These are phyloP conservation scores for Codiaeum variegatum DNA, from an alignment of 441 rosid genomes.

Conservation along the genomic window DNA sequence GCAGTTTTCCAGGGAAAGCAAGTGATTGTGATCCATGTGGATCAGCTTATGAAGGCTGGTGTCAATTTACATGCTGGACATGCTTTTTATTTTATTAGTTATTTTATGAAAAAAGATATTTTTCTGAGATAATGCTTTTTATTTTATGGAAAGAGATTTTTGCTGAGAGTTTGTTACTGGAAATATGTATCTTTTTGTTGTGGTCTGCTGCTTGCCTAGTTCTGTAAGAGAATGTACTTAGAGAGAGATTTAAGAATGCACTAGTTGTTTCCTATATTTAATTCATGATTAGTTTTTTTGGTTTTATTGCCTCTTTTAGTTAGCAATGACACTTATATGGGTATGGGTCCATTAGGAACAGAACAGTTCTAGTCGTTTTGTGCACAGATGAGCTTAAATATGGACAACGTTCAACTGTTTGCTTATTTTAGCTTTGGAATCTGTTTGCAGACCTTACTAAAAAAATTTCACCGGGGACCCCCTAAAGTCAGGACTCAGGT, in stretches of 20 bases:
- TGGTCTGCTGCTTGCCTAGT: background rate
- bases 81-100: background rate
- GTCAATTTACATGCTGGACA: background rate
- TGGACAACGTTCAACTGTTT: conserved; percentile 15
- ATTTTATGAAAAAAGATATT: no score
- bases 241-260: background rate
- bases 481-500: conserved; percentile 97
- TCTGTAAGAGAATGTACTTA: background rate
- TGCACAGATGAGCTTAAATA: background rate
- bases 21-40: background rate
- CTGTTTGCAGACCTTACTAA: conserved; percentile 73
- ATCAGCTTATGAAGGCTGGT: background rate
- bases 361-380: background rate
- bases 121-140: no score
- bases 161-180: background rate
- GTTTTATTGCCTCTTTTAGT: background rate
- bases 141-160: background rate
- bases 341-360: background rate
- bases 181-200: background rate
- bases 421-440: conserved; percentile 20
- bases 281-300: background rate
- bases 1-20: background rate
- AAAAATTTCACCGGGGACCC: conserved; percentile 93
- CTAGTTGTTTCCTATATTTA: background rate
- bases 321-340: background rate